Evolutionary conservation across 75 land plant genomes (phyloP), one percentile per base, ranked within the genome.

Genomic region (Cunninghamia lanceolata): DNA sequence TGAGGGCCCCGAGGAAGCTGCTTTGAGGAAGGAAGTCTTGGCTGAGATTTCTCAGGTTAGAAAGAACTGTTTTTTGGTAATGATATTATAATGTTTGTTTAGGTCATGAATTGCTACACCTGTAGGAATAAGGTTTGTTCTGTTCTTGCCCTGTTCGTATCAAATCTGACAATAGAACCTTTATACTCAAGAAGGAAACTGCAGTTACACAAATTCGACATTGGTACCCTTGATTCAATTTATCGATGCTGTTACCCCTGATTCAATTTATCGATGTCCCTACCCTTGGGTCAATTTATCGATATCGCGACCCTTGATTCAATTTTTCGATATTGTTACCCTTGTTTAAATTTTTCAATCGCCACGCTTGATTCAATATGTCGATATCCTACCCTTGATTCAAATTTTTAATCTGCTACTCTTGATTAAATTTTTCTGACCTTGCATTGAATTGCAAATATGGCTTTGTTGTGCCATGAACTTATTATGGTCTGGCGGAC

Each of bases 1-100:
- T 78, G 99, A 96, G 87, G 94, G 95, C 80, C 87, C 68, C 45
- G 99, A 97, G 82, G 98, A 97, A 56, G 90, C 92, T 54, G 85
- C 87, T 10, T 91, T 86, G 84, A 91, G 98, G 56, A 95, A 91
- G 74, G 93, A 93, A 84, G 98, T 97, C 85, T 89, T 97, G 16
- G 92, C 87, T 19, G 89, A 92, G 3, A 89, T 97, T 75, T 88
- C 90, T 43, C 82, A 91, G 95, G 96, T 95, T 47, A 45, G 30
- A 9, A 36, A 43, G n/a, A 15, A 17, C 53, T 63, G 47, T 19
- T 6, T 45, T 25, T 4, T 2, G 28, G 45, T 80, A 32, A 10
- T 21, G 34, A 10, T 71, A 34, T 32, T 32, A 13, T 71, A 63
- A 25, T 63, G 21, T 50, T 25, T 63, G 21, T 63, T 25, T 63